Percentiles rank a stretch among this genome's conserved stretches.
phyloP scores from a whole-genome alignment of 805 yeast species.

The Teunomyces kruisii region DNA sequence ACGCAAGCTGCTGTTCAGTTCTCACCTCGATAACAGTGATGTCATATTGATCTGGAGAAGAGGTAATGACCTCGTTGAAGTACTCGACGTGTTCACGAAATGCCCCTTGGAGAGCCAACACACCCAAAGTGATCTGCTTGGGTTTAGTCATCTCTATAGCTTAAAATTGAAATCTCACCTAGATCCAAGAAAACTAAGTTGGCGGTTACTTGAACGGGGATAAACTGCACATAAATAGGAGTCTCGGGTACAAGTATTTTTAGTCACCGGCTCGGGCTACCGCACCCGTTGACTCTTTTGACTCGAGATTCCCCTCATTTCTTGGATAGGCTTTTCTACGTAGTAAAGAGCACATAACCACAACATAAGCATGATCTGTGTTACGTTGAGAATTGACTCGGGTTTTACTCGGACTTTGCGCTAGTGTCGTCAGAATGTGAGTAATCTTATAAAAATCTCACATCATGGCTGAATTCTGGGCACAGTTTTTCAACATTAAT shows the following conservation, averaged over 20 bases:
- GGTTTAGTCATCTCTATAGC: neutral
- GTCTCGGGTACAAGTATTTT: too few species aligned
- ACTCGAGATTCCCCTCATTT: neutral
- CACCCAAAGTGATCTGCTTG: conserved; percentile 46
- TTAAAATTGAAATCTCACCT: neutral
- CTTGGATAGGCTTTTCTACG: too few species aligned
- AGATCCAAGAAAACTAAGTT: neutral
- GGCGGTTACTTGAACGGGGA: neutral
- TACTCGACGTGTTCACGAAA: conserved; percentile 65
- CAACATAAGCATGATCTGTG: neutral
- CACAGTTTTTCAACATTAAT: neutral
- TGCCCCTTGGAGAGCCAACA: conserved; percentile 78
- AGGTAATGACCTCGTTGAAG: conserved; percentile 33
- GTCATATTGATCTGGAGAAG: conserved; percentile 20
- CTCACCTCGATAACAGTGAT: conserved; percentile 49
- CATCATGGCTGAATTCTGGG: conserved; percentile 2
- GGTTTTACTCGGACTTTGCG: neutral
- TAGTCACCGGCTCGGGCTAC: neutral
- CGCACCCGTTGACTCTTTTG: neutral
- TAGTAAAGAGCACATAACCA: too few species aligned
- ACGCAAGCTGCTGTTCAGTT: conserved; percentile 47
- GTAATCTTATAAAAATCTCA: neutral
- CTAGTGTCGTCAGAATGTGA: conserved; percentile 4
- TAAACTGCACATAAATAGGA: conserved; percentile 2
- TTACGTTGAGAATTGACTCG: neutral